Evolutionary conservation across 1,284 basidiomycete species (phyloP), one percentile per base, ranked within the genome.

Genomic region (Cryptococcus maquisensis): DNA sequence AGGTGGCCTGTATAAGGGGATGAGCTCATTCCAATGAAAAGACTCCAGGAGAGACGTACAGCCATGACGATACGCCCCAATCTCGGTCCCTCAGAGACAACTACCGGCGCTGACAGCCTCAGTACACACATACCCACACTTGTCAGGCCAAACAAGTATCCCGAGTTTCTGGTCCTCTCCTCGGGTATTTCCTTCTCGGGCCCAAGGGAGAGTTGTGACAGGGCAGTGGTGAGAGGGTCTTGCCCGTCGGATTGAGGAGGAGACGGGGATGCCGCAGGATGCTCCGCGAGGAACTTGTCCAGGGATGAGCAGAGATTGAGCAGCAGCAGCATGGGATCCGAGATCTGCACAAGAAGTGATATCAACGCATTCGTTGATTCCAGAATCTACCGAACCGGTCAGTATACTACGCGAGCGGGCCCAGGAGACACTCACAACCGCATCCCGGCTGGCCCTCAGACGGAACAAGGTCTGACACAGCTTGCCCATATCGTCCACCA

Each of bases 311-410:
- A 63, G 4, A 74, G 37, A 10, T 63, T 54, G 0, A 63, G 57
- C 9, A 71, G 37, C 4, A 73, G 59, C 59, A 67, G 70, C 3
- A 69, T 60, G 4, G 70, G 70, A 42, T 72, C 66, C 16, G 66
- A 65, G n/a, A 67, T 64, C 44, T 68, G 65, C 0, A 61, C 57
- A 16, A 73, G 48, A 4, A 73, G 60, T 4, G 69, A 70, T 0
- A 73, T 55, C 28, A 73, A 58, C 8, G 71, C 65, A 47, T 71
- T 70, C 41, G 70, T 72, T 15, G 70, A 67, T 48, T 72, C 71
- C 10, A 70, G 64, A 6, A 72, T 61, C 71, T 73, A 52, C 12
- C 8, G 10, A 6, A 38, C 15, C 24, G n/a, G 20, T 45, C 21
- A 36, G 21, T 10, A 4, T 5, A 47, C 24, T 43, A 53, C 8